These are phyloP conservation scores for Didymella sp. DNA, from an alignment of 2,329 filamentous ascomycete species.

Conservation along the genomic window DNA sequence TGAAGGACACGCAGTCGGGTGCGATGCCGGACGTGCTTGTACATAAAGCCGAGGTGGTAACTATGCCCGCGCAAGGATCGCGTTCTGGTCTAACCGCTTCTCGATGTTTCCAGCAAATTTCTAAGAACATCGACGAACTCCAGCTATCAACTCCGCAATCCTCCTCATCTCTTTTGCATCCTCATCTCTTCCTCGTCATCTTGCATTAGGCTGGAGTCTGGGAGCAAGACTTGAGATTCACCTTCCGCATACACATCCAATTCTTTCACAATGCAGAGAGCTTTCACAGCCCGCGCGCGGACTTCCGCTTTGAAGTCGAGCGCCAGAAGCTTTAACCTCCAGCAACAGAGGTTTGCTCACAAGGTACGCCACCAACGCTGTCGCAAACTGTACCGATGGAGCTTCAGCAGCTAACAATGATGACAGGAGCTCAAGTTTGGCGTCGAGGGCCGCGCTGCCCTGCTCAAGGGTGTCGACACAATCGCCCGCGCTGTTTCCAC, in stretches of 20 bases:
- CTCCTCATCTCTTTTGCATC: constrained; percentile 25
- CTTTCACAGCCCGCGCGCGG: constrained; percentile 80
- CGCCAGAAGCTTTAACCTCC: constrained; percentile 68
- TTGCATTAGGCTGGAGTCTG: constrained; percentile 48
- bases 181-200: constrained; percentile 39
- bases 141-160: constrained; percentile 31
- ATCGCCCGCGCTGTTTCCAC: constrained; percentile 95
- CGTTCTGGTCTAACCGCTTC: constrained; percentile 22
- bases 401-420: constrained; percentile 11
- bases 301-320: constrained; percentile 78
- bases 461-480: constrained; percentile 94
- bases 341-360: constrained; percentile 96
- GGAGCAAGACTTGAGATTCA: constrained; percentile 43
- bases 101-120: constrained; percentile 31
- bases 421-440: constrained; percentile 94
- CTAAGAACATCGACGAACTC: constrained; percentile 23
- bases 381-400: neutral
- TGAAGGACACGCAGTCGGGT: neutral
- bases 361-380: constrained; percentile 69
- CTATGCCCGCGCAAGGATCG: constrained; percentile 15
- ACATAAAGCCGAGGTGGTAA: constrained; percentile 17
- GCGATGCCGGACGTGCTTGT: constrained; percentile 8
- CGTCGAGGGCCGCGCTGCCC: constrained; percentile 86
- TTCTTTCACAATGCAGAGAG: constrained; percentile 83
- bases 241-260: constrained; percentile 28